A percentile compares a stretch with the other conserved stretches of the same genome.
Evolutionary conservation across 106 monocot genomes (phyloP).

Genomic region (Ottelia alismoides): DNA sequence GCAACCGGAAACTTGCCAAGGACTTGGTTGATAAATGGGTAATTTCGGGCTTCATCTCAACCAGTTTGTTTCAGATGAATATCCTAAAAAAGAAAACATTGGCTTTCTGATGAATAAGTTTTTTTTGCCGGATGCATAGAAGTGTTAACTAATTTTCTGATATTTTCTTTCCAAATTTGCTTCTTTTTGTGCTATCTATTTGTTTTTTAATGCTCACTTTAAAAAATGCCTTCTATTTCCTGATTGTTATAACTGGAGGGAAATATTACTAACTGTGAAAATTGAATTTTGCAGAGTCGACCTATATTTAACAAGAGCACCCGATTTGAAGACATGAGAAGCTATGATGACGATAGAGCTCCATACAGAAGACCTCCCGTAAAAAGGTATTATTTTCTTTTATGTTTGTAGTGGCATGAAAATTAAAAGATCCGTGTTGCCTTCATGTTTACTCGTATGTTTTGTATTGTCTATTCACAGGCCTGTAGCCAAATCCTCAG

Average conservation of each 20-base stretch:
- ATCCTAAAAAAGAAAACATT: not conserved
- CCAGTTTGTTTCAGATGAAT: not conserved
- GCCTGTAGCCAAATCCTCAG: conserved; percentile 33
- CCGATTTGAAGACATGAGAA: conserved; percentile 94
- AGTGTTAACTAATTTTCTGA: not conserved
- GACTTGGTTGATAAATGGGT: conserved; percentile 99
- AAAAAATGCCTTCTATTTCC: not conserved
- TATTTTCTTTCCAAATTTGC: not conserved
- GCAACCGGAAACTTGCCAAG: conserved; percentile 85
- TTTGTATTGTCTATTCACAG: conserved; percentile 14
- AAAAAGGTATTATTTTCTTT: conserved; percentile 38
- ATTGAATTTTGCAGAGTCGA: conserved; percentile 86
- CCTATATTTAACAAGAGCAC: conserved; percentile 98
- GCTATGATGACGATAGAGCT: conserved; percentile 69
- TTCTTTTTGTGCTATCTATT: not conserved
- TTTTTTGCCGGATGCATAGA: not conserved
- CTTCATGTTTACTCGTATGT: not conserved
- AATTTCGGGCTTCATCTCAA: conserved; percentile 2
- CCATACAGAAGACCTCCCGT: conserved; percentile 50
- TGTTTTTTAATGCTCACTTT: conserved; percentile 1
- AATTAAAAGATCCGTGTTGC: not conserved
- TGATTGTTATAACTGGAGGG: no score
- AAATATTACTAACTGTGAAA: no score
- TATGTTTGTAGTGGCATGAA: not conserved
- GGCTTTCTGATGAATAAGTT: no score